Evolutionary conservation across 2,329 filamentous ascomycete genomes (phyloP).

Genomic region (Fusarium torulosum): DNA sequence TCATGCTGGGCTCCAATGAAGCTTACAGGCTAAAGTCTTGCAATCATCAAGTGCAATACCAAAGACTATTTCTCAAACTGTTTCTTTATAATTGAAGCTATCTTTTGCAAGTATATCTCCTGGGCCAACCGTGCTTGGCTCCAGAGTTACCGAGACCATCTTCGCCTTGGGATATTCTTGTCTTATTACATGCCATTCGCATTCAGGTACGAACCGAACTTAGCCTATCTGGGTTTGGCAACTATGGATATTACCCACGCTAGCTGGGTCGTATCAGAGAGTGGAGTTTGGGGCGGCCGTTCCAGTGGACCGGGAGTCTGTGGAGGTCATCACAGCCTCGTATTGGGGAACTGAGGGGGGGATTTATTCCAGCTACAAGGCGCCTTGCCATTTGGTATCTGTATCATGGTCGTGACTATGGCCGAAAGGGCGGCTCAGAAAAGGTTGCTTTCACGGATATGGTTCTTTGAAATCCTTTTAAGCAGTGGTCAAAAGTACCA

Average conservation of each 20-base stretch:
- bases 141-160: conserved; percentile 12
- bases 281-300: conserved; percentile 27
- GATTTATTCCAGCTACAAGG: not conserved
- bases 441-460: not conserved
- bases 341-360: conserved; percentile 35
- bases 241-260: not conserved
- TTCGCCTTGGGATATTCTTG: conserved; percentile 9
- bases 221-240: conserved; percentile 29
- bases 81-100: not conserved
- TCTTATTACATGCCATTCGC: not conserved
- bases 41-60: not conserved
- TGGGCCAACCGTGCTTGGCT: not conserved
- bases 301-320: conserved; percentile 7
- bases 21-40: not conserved
- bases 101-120: not conserved
- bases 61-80: not conserved
- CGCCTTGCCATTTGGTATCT: not conserved
- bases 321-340: conserved; percentile 23
- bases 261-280: conserved; percentile 27
- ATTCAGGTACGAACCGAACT: conserved; percentile 25
- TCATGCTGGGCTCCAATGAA: not conserved
- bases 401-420: not conserved
- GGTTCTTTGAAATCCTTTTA: not conserved
- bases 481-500: not conserved
- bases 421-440: not conserved